Evolutionary conservation across 768 basidiomycete genomes (phyloP).

Genomic region (Suillus fuscotomentosus): DNA sequence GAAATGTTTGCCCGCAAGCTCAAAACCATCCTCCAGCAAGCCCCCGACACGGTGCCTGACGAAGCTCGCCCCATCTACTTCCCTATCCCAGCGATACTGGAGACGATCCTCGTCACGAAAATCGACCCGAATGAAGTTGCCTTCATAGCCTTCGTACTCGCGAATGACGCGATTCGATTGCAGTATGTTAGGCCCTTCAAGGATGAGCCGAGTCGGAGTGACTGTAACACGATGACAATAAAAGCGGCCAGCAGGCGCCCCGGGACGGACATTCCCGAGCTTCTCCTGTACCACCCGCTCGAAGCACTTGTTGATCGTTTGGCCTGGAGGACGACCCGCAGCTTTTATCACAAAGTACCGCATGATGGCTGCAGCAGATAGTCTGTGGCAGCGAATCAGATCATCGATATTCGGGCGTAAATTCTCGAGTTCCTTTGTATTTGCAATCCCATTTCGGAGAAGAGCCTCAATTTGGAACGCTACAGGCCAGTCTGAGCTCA

Average conservation of each 20-base stretch:
- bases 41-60: conserved; percentile 58
- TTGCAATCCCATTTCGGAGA: conserved; percentile 59
- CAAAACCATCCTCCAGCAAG: conserved; percentile 61
- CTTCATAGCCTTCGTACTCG: conserved; percentile 53
- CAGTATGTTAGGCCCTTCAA: conserved; percentile 74
- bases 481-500: conserved; percentile 53
- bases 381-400: conserved; percentile 34
- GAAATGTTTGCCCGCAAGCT: conserved; percentile 67
- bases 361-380: conserved; percentile 47
- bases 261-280: conserved; percentile 15
- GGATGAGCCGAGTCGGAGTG: conserved; percentile 68
- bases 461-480: conserved; percentile 79
- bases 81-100: conserved; percentile 69
- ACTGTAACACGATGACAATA: conserved; percentile 75
- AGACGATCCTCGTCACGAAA: conserved; percentile 82
- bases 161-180: conserved; percentile 85
- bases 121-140: conserved; percentile 78
- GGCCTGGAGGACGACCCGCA: conserved; percentile 41
- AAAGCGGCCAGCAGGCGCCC: conserved; percentile 42
- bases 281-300: conserved; percentile 29
- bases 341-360: conserved; percentile 53
- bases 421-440: conserved; percentile 52
- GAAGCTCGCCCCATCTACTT: conserved; percentile 57
- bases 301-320: conserved; percentile 46
- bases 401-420: conserved; percentile 44